phyloP scores from a whole-genome alignment of 108 stramenopile genomes.

The Cylindrotheca closterium region DNA sequence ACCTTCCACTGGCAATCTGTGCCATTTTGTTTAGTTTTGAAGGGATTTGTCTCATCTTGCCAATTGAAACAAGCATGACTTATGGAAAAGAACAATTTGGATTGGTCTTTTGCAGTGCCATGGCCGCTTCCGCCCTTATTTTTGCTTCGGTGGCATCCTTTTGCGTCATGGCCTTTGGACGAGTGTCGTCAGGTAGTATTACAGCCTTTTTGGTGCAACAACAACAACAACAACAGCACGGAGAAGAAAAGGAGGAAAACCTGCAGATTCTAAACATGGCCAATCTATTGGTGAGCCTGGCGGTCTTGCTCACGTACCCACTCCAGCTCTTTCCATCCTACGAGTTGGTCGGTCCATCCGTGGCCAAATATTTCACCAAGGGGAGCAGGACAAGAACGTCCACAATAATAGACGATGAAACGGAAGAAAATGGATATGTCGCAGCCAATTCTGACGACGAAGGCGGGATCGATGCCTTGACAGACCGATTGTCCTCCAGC shows the following conservation, averaged over 20 bases:
- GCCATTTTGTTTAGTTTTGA: slow-evolving; percentile 74
- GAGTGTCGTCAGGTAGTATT: slow-evolving; percentile 61
- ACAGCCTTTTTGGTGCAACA: slow-evolving; percentile 62
- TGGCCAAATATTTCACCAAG: background rate
- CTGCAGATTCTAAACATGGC: slow-evolving; percentile 40
- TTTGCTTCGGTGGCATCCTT: slow-evolving; percentile 44
- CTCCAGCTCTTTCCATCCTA: slow-evolving; percentile 62
- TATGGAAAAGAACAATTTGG: slow-evolving; percentile 4
- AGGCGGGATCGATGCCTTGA: background rate
- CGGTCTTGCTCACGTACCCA: slow-evolving; percentile 68
- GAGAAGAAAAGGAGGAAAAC: slow-evolving; percentile 28
- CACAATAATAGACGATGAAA: background rate
- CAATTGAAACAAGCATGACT: slow-evolving; percentile 64
- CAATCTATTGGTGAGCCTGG: slow-evolving; percentile 50
- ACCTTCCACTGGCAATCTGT: slow-evolving; percentile 56
- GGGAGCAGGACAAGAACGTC: background rate
- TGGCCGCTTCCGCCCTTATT: slow-evolving; percentile 47
- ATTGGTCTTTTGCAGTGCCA: slow-evolving; percentile 41
- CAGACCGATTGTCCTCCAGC: too few species aligned
- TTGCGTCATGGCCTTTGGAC: slow-evolving; percentile 62
- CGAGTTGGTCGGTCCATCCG: slow-evolving; percentile 23
- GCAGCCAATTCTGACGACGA: background rate
- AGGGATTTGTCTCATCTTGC: slow-evolving; percentile 71
- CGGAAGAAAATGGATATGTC: background rate
- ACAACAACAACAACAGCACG: too few species aligned